Conservation (phyloP, 2,329 filamentous ascomycete species). For the Phaeosphaeriaceae sp. region DNA sequence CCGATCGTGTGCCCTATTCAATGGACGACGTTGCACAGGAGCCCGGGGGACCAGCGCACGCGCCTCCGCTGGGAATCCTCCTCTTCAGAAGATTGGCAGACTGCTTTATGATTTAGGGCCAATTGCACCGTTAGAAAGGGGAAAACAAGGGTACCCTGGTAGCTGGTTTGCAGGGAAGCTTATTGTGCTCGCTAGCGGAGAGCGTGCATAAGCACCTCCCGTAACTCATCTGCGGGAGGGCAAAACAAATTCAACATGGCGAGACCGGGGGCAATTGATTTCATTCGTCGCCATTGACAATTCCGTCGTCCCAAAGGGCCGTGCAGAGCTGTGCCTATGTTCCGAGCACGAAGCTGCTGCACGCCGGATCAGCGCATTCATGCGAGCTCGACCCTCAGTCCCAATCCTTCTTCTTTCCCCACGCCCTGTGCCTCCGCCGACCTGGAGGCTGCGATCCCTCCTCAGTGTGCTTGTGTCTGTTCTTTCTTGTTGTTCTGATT, state of each 20-base stretch:
- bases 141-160: conserved; percentile 24
- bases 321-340: conserved; percentile 37
- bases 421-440: conserved; percentile 37
- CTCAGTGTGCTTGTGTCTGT: conserved; percentile 15
- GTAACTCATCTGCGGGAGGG: conserved; percentile 21
- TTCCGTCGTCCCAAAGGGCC: conserved; percentile 40
- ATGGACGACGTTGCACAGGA: conserved; percentile 15
- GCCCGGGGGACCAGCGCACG: conserved; percentile 12
- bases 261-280: conserved; percentile 29
- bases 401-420: conserved; percentile 29
- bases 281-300: conserved; percentile 34
- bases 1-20: conserved; percentile 5
- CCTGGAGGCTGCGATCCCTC: conserved; percentile 28
- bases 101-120: conserved; percentile 28
- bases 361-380: conserved; percentile 43
- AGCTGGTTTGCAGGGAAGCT: conserved; percentile 36
- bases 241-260: conserved; percentile 41
- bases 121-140: conserved; percentile 19
- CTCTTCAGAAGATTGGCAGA: conserved; percentile 31
- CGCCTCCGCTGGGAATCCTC: conserved; percentile 31
- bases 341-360: conserved; percentile 32
- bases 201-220: conserved; percentile 39
- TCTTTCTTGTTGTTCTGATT: conserved; percentile 14
- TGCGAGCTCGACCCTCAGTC: conserved; percentile 35
- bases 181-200: conserved; percentile 33